Conservation (phyloP, 495 filamentous ascomycete species). For the Xylaria castorea region DNA sequence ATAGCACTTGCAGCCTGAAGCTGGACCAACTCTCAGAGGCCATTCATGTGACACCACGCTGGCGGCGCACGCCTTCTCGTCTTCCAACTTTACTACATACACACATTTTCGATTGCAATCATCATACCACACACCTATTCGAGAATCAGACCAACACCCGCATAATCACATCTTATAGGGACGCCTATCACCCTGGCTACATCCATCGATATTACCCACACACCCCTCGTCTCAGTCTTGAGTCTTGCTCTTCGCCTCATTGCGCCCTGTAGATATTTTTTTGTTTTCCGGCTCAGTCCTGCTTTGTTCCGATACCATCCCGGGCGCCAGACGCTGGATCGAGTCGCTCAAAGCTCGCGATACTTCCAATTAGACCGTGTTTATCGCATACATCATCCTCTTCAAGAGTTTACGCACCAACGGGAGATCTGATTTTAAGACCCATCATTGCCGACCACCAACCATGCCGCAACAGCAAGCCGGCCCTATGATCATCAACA, state of each 20-base stretch:
- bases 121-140: neutral
- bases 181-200: neutral
- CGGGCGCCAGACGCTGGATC: neutral
- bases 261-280: neutral
- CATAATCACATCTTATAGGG: neutral
- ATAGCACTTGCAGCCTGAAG: neutral
- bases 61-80: neutral
- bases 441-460: neutral
- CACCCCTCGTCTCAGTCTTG: conserved; percentile 1
- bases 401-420: conserved; percentile 1
- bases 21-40: neutral
- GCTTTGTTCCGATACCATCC: neutral
- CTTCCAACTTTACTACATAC: neutral
- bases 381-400: conserved; percentile 1
- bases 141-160: conserved; percentile 8
- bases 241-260: conserved; percentile 14
- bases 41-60: conserved; percentile 9
- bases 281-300: neutral
- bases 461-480: conserved; percentile 49
- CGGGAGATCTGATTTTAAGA: conserved; percentile 1
- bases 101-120: neutral
- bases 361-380: conserved; percentile 14
- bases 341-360: conserved; percentile 9
- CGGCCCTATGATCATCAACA: conserved; percentile 77
- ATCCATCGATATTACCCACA: conserved; percentile 7